Evolutionary conservation across 2,329 filamentous ascomycete genomes (phyloP), one percentile per base, ranked within the genome.

Genomic region (Colletotrichum tropicicola): DNA sequence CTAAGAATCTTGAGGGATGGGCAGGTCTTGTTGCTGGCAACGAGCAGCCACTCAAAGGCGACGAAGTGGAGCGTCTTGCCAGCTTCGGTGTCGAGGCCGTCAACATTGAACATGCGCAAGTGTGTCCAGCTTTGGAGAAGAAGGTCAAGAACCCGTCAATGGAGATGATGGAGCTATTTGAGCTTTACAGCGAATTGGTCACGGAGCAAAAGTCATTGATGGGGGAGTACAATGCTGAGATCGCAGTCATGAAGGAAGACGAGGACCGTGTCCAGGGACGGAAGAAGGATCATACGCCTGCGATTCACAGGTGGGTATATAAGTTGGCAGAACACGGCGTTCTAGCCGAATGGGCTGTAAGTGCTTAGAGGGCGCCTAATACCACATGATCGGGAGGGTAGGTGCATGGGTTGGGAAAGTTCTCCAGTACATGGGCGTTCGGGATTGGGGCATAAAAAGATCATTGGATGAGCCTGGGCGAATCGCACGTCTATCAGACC

Each of bases 241-340:
- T 81, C 32, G 74, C 76, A 6, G 69, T 70, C 13, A 77, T 83
- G 39, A 78, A 77, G 2, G 81, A 83, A 12, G 85, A 88, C 61
- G 80, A 85, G 21, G 77, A 81, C 47, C 83, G 84, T 48, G 86
- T 88, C 4, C 77, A 79, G 21, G 83, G 83, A 27, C 80, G 89
- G 3, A 85, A 86, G 70, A 85, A 88, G 71, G 92, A 97, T 72
- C 92, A 92, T 72, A 89, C 87, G 0, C 87, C 88, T 1, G 87
- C 89, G 1, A 83, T 95, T 21, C 88, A 92, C 70, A 81, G 78
- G 37, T 95, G 92, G 89, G 77, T 94, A 45, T 84, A 85, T 68
- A 87, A 86, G 66, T 82, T 97, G 61, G 91, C 91, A 1, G 87
- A 89, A 64, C 89, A 90, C 70, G 88, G 87, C 1, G 78, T 87